Evolutionary conservation across 345 rosid species (phyloP).

Genomic region (Brassica rapa): DNA sequence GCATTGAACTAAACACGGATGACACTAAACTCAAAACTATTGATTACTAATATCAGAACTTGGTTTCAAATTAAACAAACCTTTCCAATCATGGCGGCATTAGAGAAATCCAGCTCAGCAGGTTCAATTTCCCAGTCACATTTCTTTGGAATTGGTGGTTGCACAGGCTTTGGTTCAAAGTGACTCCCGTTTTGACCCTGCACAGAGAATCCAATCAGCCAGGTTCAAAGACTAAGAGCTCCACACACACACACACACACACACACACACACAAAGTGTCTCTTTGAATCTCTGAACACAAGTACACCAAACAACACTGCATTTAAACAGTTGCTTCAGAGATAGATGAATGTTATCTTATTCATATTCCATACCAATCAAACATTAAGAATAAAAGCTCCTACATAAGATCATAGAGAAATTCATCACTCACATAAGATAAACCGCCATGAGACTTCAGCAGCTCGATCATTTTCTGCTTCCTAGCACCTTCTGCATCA

Average conservation of each 20-base stretch:
- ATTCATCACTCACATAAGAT: conserved; percentile 75
- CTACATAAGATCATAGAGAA: neutral
- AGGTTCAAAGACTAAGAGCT: neutral
- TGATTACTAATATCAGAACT: too few species aligned
- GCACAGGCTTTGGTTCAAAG: conserved; percentile 93
- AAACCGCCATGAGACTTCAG: conserved; percentile 83
- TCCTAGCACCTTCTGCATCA: conserved; percentile 98
- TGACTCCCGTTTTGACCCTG: conserved; percentile 99
- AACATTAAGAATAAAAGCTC: neutral
- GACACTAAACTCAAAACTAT: too few species aligned
- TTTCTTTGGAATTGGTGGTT: conserved; percentile 92
- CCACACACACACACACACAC: conserved; percentile 6
- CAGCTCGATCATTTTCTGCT: conserved; percentile 67
- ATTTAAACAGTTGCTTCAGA: neutral
- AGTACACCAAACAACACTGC: neutral
- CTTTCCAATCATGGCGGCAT: conserved; percentile 80
- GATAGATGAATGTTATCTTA: neutral
- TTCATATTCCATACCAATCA: neutral
- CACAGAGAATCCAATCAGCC: conserved; percentile 18
- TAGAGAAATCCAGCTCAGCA: conserved; percentile 88
- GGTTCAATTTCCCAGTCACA: conserved; percentile 99
- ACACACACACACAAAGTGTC: neutral
- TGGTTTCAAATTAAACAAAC: too few species aligned
- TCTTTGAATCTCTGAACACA: conserved; percentile 5
- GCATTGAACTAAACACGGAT: too few species aligned